These are phyloP conservation scores for Graphilbum ipis-grandicollis DNA, from an alignment of 2,329 filamentous ascomycete species.

Conservation along the genomic window DNA sequence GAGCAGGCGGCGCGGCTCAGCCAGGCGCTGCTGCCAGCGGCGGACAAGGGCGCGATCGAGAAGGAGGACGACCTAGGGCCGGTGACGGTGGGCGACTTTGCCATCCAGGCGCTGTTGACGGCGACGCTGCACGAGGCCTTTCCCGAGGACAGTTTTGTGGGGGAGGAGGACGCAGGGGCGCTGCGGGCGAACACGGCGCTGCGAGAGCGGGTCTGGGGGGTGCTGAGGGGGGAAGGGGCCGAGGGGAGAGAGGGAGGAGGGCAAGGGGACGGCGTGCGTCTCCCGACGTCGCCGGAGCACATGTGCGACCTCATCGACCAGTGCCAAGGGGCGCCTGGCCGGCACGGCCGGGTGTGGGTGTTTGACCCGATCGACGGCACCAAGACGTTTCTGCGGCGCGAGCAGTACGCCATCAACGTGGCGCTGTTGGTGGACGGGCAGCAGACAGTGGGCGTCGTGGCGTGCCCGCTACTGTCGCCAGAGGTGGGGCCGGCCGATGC, in stretches of 20 bases:
- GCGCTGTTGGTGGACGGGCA: conserved; percentile 31
- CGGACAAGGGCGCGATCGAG: conserved; percentile 31
- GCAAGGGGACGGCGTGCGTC: conserved; percentile 11
- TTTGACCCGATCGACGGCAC: conserved; percentile 46
- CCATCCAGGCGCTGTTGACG: conserved; percentile 37
- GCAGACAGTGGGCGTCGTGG: conserved; percentile 32
- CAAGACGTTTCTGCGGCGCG: conserved; percentile 33
- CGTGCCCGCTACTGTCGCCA: conserved; percentile 21
- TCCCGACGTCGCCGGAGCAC: conserved; percentile 22
- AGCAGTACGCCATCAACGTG: conserved; percentile 41
- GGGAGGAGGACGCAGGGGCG: conserved; percentile 34
- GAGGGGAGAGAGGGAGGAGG: no score
- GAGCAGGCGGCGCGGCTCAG: conserved; percentile 30
- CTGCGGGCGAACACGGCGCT: conserved; percentile 25
- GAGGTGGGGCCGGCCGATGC: conserved; percentile 23
- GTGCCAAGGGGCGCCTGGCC: conserved; percentile 21
- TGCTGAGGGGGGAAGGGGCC: conserved; percentile 19
- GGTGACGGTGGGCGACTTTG: conserved; percentile 42
- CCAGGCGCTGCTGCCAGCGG: conserved; percentile 26
- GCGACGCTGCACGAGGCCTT: conserved; percentile 31
- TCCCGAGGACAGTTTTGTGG: conserved; percentile 32
- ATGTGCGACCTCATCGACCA: conserved; percentile 37
- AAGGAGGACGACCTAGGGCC: conserved; percentile 36
- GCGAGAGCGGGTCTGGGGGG: conserved; percentile 27
- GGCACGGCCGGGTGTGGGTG: conserved; percentile 34